Evolutionary conservation across 345 rosid species (phyloP).

Genomic region (Erucastrum elatum): DNA sequence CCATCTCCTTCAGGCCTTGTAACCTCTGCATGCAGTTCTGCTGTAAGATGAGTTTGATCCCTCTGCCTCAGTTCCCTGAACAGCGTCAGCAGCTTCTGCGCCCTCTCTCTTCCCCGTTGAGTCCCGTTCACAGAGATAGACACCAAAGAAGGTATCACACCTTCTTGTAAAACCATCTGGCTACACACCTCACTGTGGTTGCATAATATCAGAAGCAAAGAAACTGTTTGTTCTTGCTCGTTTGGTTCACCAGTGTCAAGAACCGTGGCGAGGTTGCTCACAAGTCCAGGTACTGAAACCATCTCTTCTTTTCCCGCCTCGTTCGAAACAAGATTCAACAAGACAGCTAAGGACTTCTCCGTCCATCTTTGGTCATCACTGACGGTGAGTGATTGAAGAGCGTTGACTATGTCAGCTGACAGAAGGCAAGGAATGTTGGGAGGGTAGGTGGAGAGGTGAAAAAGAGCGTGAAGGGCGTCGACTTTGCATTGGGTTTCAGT

Average conservation of each 20-base stretch:
- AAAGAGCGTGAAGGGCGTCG: slow-evolving; percentile 90
- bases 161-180: slow-evolving; percentile 89
- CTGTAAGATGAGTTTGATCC: slow-evolving; percentile 48
- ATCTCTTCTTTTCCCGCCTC: slow-evolving; percentile 74
- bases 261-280: slow-evolving; percentile 57
- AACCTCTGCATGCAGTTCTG: slow-evolving; percentile 32
- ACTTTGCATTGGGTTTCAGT: slow-evolving; percentile 73
- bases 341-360: slow-evolving; percentile 75
- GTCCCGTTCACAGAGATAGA: slow-evolving; percentile 90
- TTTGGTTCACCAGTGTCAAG: slow-evolving; percentile 67
- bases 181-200: slow-evolving; percentile 70
- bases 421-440: slow-evolving; percentile 67
- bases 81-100: slow-evolving; percentile 79
- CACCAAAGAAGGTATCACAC: slow-evolving; percentile 93
- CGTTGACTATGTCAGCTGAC: slow-evolving; percentile 60
- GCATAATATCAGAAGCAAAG: slow-evolving; percentile 72
- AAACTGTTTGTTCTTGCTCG: slow-evolving; percentile 85
- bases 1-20: slow-evolving; percentile 38
- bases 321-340: slow-evolving; percentile 61
- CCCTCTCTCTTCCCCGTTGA: slow-evolving; percentile 71
- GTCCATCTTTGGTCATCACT: slow-evolving; percentile 67
- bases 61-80: slow-evolving; percentile 89
- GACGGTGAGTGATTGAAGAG: slow-evolving; percentile 63
- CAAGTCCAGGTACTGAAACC: slow-evolving; percentile 59
- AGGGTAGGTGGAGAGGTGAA: slow-evolving; percentile 67